These are phyloP conservation scores for Basidiobolus meristosporus DNA, from an alignment of 371 early-diverging fungal genomes.

Conservation along the genomic window DNA sequence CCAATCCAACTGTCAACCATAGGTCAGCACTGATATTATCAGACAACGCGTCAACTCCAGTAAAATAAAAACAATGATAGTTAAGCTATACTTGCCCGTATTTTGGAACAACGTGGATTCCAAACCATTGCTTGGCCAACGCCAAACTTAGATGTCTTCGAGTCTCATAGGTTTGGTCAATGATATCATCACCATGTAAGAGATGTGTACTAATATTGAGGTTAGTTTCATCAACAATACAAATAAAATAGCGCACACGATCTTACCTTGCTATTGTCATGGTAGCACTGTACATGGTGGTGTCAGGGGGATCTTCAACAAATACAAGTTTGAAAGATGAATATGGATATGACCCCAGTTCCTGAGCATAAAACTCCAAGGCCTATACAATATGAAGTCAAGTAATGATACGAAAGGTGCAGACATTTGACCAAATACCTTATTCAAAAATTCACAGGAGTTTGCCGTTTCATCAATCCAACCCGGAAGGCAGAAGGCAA, in stretches of 20 bases:
- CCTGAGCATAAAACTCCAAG: conserved; percentile 68
- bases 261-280: conserved; percentile 33
- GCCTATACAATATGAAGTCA: conserved; percentile 15
- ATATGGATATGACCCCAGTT: conserved; percentile 77
- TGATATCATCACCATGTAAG: conserved; percentile 48
- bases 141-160: conserved; percentile 43
- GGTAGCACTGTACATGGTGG: conserved; percentile 46
- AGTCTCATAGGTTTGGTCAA: conserved; percentile 76
- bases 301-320: conserved; percentile 48
- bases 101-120: conserved; percentile 61
- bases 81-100: conserved; percentile 23
- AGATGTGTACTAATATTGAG: conserved; percentile 27
- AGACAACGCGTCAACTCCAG: background rate
- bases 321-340: conserved; percentile 71
- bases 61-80: background rate
- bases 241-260: background rate
- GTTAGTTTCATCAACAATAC: background rate
- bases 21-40: conserved; percentile 29
- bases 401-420: background rate
- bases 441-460: conserved; percentile 40
- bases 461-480: conserved; percentile 26
- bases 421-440: conserved; percentile 16
- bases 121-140: conserved; percentile 85
- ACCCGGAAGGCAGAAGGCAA: conserved; percentile 44
- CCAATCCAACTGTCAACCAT: conserved; percentile 73